Evolutionary conservation across 2,329 filamentous ascomycete genomes (phyloP), one percentile per base, ranked within the genome.

Genomic region (Penicillium sp.): DNA sequence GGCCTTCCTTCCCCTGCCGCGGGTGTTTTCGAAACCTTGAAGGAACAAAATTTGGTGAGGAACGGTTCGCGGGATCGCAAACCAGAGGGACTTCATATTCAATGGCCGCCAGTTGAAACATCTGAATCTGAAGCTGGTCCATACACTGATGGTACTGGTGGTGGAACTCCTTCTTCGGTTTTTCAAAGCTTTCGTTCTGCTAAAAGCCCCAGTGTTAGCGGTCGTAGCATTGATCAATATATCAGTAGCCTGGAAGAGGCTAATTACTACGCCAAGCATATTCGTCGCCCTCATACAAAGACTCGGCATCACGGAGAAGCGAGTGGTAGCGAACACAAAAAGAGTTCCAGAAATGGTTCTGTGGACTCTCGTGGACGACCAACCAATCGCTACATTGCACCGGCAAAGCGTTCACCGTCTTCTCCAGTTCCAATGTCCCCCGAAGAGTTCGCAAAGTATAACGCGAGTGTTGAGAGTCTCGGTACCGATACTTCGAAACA

Each of bases 351-450:
- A 21, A 87, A 89, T 18, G 71, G 72, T 11, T 91, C 90, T 0
- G 83, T 87, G 62, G 87, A 88, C 20, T 65, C 65, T 43, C 85
- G 89, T 57, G 89, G 89, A 20, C 83, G 89, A 60, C 81, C 81
- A 23, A 77, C 81, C 12, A 80, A 83, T 46, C 83, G 87, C 21
- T 87, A 86, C 61, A 91, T 88, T 60, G 88, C 85, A 66, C 84
- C 88, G 18, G 83, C 86, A 12, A 96, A 96, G 73, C 82, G 89
- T 21, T 97, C 93, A 1, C 93, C 93, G 0, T 95, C 91, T 1
- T 97, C 93, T 0, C 93, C 93, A 0, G 82, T 96, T 1, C 91
- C 92, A 3, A 97, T 97, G 92, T 96, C 92, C 3, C 91, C 91
- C 0, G 90, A 96, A 64, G 91, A 97, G 65, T 70, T 90, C 59